Evolutionary conservation across 352 stramenopile species (phyloP).

Genomic region (Phytophthora pistaciae): DNA sequence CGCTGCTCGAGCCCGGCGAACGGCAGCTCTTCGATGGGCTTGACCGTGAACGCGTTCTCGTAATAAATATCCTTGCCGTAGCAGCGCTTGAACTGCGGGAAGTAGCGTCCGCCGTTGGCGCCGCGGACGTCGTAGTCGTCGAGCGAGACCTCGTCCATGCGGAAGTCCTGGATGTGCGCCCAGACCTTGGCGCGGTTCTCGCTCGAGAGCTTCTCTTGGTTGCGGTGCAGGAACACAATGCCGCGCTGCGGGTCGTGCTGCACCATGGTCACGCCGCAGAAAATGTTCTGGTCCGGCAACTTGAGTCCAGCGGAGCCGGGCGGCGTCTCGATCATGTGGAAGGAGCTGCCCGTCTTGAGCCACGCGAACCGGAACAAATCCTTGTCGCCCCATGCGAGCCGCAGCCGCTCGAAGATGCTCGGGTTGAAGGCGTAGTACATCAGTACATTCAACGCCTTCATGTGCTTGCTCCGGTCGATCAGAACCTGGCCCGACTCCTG

Average conservation of each 20-base stretch:
- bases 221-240: slow-evolving; percentile 74
- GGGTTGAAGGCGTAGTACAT: slow-evolving; percentile 73
- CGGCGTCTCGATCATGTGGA: slow-evolving; percentile 67
- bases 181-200: slow-evolving; percentile 51
- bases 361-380: slow-evolving; percentile 84
- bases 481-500: slow-evolving; percentile 84
- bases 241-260: slow-evolving; percentile 60
- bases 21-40: slow-evolving; percentile 43
- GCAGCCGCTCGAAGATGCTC: slow-evolving; percentile 50
- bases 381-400: slow-evolving; percentile 81
- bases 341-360: slow-evolving; percentile 69
- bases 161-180: slow-evolving; percentile 64
- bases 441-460: slow-evolving; percentile 59
- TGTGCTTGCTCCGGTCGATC: slow-evolving; percentile 59
- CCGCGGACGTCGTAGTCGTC: slow-evolving; percentile 67
- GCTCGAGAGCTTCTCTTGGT: slow-evolving; percentile 61
- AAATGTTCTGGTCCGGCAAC: slow-evolving; percentile 53
- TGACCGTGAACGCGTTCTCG: slow-evolving; percentile 61
- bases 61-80: slow-evolving; percentile 80
- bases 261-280: slow-evolving; percentile 79
- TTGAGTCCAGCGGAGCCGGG: slow-evolving; percentile 58
- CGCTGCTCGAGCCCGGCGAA: slow-evolving; percentile 55
- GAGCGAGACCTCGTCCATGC: slow-evolving; percentile 34
- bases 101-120: slow-evolving; percentile 64
- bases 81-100: slow-evolving; percentile 64